Base-by-base conservation (phyloP, 1,284 basidiomycete species). In the Apiotrichum gamsii region DNA sequence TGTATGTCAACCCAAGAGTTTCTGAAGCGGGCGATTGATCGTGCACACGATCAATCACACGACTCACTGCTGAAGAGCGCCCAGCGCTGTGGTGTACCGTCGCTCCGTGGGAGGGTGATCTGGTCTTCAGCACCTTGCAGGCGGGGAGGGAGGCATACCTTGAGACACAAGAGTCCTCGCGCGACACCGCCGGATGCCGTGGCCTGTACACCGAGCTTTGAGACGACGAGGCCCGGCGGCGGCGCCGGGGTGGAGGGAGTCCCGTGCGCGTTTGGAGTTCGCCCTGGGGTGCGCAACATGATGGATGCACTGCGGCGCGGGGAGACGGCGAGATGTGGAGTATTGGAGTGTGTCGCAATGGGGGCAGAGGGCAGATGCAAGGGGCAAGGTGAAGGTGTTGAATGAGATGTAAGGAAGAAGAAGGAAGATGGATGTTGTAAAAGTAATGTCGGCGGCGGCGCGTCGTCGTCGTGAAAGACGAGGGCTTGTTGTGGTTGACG, bases 191-290 rank as follows among this genome's bases (percentile, higher is more conserved):
- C 58, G 2, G 47, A 32, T 4, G 64, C 57, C 2, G 52, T 56
- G 6, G 62, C 62, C 44, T 64, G 57, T 1, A 67, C 38, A 3
- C 59, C 67, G 3, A 66, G 58, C 41, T 63, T 62, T 35, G 56
- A 55, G 31, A 69, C 58, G 35, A 65, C 47, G 14, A 66, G 45
- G 5, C 62, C 61, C 4, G 54, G 48, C 4, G 57, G 59, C 1
- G 60, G 32, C 19, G 39, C 32, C 18, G 38, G 24, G 3, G 45
- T 31, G 2, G 45, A 39, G 24, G 39, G 38, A 8, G 33, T 29
- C 18, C 30, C 20, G 4, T 24, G 35, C 10, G 25, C 30, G 6
- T 23, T 14, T 20, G 35, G 18, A 9, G 35, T 15, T 13, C 32
- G 45, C 28, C 19, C 38, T 20, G 18, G 45, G 23, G 38, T 46